Base-by-base conservation (phyloP, 2,329 filamentous ascomycete genomes). In the Pseudogymnoascus sp. region DNA sequence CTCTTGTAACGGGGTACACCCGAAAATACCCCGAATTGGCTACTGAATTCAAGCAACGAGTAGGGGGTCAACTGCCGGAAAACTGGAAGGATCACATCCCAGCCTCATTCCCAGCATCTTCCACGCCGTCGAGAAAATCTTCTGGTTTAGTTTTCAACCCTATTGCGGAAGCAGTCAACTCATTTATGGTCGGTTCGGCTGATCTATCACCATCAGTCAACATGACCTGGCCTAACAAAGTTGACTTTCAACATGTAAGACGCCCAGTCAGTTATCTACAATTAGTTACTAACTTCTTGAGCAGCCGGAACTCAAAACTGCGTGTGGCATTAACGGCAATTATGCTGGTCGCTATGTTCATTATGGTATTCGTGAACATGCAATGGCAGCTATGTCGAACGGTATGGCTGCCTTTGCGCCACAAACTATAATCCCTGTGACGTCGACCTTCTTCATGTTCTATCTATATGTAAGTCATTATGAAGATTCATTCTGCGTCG, bases 381-480 rank as follows among this genome's bases (percentile, higher is more conserved):
- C 83, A 62, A 87, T 88, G 85, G 78, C 77, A 2, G 73, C 79
- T 31, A 81, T 84, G 25, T 78, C 79, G 7, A 84, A 84, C 69
- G 85, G 84, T 2, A 71, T 87, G 3, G 83, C 85, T 0, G 85
- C 85, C 1, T 87, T 78, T 64, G 75, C 76, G 63, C 80, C 77
- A 37, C 79, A 77, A 28, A 83, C 83, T 0, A 79, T 86, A 65
- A 72, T 87, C 6, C 83, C 83, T 0, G 73, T 86, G 33, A 87
- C 83, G 0, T 81, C 81, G 0, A 79, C 78, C 4, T 87, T 86
- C 73, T 85, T 86, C 75, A 86, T 87, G 81, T 86, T 86, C 71
- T 86, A 86, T 67, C 73, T 82, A 68, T 81, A 83, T 63, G 83
- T n/a, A n/a, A n/a, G n/a, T n/a, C n/a, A n/a, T n/a, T n/a, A n/a